Percentiles rank a stretch among this genome's conserved stretches.
Conservation (phyloP, 345 rosid species). For the Xanthoceras sorbifolium region DNA sequence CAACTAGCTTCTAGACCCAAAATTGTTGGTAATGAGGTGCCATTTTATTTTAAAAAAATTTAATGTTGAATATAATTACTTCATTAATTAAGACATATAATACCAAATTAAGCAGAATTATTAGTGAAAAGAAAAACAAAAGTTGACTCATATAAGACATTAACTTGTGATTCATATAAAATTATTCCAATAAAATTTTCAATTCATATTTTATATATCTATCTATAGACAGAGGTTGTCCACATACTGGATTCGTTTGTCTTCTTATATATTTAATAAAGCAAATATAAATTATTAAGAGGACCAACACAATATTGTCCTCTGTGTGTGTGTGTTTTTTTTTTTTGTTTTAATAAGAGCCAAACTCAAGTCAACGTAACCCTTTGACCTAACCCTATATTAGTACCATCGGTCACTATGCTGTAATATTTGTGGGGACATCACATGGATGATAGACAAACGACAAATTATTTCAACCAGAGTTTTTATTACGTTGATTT, state of each 20-base stretch:
- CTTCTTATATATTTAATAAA: not conserved
- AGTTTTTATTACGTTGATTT: too few relatives aligned
- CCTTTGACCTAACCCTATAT: conserved; percentile 7
- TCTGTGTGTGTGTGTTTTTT: too few relatives aligned
- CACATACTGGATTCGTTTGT: not conserved
- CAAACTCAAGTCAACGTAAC: not conserved
- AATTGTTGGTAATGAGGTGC: conserved; percentile 38
- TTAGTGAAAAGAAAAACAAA: not conserved
- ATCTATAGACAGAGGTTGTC: not conserved
- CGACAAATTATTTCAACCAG: too few relatives aligned
- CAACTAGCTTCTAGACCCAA: conserved; percentile 34
- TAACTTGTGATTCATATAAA: not conserved
- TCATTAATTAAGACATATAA: conserved; percentile 30
- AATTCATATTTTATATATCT: not conserved
- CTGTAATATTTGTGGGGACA: not conserved
- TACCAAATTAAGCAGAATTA: conserved; percentile 19
- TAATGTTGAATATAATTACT: not conserved
- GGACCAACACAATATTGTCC: not conserved
- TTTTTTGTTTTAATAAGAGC: not conserved
- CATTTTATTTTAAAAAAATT: conserved; percentile 4
- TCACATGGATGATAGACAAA: too few relatives aligned
- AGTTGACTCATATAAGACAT: not conserved
- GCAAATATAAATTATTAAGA: not conserved
- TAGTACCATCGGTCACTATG: not conserved
- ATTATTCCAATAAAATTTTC: conserved; percentile 1